These are phyloP conservation scores for Leucogyrophana mollusca DNA, from an alignment of 768 basidiomycete genomes.

Conservation along the genomic window DNA sequence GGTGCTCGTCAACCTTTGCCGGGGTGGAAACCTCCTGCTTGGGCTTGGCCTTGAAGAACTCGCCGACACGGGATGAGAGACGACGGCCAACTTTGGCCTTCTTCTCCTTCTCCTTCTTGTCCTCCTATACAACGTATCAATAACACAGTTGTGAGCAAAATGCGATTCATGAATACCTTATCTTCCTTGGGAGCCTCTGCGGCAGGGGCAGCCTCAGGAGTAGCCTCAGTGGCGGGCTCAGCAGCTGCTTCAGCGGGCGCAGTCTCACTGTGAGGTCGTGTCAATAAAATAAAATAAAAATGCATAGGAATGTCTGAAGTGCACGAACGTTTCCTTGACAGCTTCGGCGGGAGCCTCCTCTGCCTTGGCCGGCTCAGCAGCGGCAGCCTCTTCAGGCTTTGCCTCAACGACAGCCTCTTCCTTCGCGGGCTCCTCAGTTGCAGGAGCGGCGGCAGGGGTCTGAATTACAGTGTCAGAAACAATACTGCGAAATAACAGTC, in stretches of 20 bases:
- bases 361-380: constrained; percentile 25
- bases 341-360: constrained; percentile 47
- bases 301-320: constrained; percentile 3
- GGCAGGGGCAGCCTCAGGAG: constrained; percentile 36
- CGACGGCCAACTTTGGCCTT: constrained; percentile 78
- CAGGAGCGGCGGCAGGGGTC: constrained; percentile 30
- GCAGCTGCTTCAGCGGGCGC: constrained; percentile 28
- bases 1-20: constrained; percentile 85
- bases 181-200: constrained; percentile 52
- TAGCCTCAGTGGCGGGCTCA: constrained; percentile 27
- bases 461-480: background rate
- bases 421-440: constrained; percentile 34
- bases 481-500: constrained; percentile 15
- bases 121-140: constrained; percentile 42
- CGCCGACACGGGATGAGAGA: constrained; percentile 78
- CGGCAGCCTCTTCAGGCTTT: constrained; percentile 45
- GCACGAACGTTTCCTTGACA: constrained; percentile 71
- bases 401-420: constrained; percentile 34
- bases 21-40: constrained; percentile 64
- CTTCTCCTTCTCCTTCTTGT: constrained; percentile 48
- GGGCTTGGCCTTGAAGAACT: constrained; percentile 77
- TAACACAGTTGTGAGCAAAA: background rate
- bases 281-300: constrained; percentile 6
- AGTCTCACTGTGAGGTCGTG: constrained; percentile 37
- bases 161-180: constrained; percentile 40